Base-by-base conservation (phyloP, 2,329 filamentous ascomycete species). In the Fusarium udum region DNA sequence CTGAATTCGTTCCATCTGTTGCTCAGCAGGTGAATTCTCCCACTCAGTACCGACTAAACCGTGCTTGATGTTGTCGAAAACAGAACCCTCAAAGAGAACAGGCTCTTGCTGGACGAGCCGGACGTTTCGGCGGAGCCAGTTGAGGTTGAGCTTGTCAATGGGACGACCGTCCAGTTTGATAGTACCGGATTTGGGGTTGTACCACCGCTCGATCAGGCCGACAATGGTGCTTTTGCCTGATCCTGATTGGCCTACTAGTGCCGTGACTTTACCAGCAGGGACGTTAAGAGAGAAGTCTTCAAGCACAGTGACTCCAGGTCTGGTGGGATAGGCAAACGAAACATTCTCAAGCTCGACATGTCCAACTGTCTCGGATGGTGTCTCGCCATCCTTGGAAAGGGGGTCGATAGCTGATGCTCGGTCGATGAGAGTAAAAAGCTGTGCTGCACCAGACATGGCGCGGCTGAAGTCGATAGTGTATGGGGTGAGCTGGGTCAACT, bases 61-160 rank as follows among this genome's bases (percentile, higher is more conserved):
- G 48, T 85, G 83, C 1, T 84, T 82, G 16, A 91, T 86, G 69
- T 90, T 90, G 14, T 85, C 83, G 56, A 87, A 87, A n/a, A 91
- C 87, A 3, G 80, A 82, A 31, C 83, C 81, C 49, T 84, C 82
- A 72, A 85, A 85, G 11, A 85, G 78, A n/a, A 85, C 81, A 2
- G 84, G 84, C 46, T 85, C 84, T 72, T 81, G 81, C 48, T 83
- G 82, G 15, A 83, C 82, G 20, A 83, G 81, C 13, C 82, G 80
- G 32, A 82, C 71, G 32, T 83, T 80, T 37, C 78, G 82, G 26
- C 82, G 78, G 6, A 83, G 78, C 82, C 82, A 84, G 52, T 80
- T 81, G 34, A 84, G 72, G 63, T 84, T 84, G 15, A 84, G 72
- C 4, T 77, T 28, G 15, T 80, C 73, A 48, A 83, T 81, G 1